These are phyloP conservation scores for Xylaria sp. DNA, from an alignment of 2,329 filamentous ascomycete genomes.

Conservation along the genomic window DNA sequence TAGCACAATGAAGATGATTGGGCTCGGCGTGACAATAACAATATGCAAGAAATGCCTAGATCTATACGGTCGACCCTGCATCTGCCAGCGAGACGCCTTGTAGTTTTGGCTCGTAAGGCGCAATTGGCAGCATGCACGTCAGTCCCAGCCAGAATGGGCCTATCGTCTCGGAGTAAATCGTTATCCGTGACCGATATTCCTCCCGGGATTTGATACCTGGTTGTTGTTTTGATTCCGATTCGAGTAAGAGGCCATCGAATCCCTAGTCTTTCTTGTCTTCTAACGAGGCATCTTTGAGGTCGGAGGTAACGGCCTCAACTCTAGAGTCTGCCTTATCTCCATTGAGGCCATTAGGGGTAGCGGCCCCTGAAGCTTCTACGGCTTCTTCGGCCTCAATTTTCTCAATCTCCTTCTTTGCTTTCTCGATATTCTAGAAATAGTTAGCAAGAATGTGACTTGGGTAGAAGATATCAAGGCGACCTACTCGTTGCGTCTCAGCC, in stretches of 20 bases:
- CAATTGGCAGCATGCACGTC: conserved; percentile 16
- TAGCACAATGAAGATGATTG: conserved; percentile 24
- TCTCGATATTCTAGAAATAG: conserved; percentile 83
- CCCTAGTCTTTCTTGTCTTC: conserved; percentile 64
- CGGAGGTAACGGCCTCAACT: conserved; percentile 65
- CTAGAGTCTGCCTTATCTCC: conserved; percentile 61
- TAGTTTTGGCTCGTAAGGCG: conserved; percentile 21
- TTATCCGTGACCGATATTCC: conserved; percentile 14
- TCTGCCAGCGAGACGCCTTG: conserved; percentile 16
- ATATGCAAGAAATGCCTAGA: conserved; percentile 34
- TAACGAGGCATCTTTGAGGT: conserved; percentile 63
- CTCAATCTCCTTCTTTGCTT: conserved; percentile 95
- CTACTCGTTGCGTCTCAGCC: conserved; percentile 88
- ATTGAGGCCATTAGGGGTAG: conserved; percentile 58
- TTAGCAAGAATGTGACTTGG: conserved; percentile 46
- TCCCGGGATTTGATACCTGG: conserved; percentile 11
- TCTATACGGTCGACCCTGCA: conserved; percentile 12
- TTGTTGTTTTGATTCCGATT: conserved; percentile 20
- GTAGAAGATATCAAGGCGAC: conserved; percentile 48
- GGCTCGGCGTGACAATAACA: conserved; percentile 16
- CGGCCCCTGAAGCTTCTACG: conserved; percentile 59
- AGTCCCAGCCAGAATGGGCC: conserved; percentile 12
- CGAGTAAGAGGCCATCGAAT: conserved; percentile 34
- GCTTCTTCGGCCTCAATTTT: conserved; percentile 78
- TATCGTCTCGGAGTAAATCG: conserved; percentile 7